Percentiles rank a stretch among this genome's conserved stretches.
Evolutionary conservation across 345 rosid genomes (phyloP).

Genomic region (Arabidopsis thaliana): TAIR10.1 NC_003075.7:15521001-15521500

Average conservation of each 20-base stretch:
- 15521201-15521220: constrained; percentile 13
- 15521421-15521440: constrained; percentile 80
- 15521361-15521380: constrained; percentile 7
- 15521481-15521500: constrained; percentile 50
- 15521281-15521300: background rate
- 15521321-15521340: background rate
- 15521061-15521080: background rate
- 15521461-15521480: constrained; percentile 66
- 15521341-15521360: background rate
- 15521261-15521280: background rate
- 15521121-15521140: constrained; percentile 95
- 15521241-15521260: constrained; percentile 12
- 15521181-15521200: constrained; percentile 52
- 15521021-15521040: constrained; percentile 20
- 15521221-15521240: background rate
- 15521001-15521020: constrained; percentile 87
- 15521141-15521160: constrained; percentile 88
- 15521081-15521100: constrained; percentile 55
- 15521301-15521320: background rate
- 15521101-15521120: constrained; percentile 89
- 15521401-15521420: constrained; percentile 94
- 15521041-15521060: background rate
- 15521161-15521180: constrained; percentile 58
- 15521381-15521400: constrained; percentile 86
- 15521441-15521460: constrained; percentile 79